A percentile compares a stretch with the other conserved stretches of the same genome.
These are phyloP conservation scores for Reutealis trisperma DNA, from an alignment of 345 rosid species.

Conservation along the genomic window DNA sequence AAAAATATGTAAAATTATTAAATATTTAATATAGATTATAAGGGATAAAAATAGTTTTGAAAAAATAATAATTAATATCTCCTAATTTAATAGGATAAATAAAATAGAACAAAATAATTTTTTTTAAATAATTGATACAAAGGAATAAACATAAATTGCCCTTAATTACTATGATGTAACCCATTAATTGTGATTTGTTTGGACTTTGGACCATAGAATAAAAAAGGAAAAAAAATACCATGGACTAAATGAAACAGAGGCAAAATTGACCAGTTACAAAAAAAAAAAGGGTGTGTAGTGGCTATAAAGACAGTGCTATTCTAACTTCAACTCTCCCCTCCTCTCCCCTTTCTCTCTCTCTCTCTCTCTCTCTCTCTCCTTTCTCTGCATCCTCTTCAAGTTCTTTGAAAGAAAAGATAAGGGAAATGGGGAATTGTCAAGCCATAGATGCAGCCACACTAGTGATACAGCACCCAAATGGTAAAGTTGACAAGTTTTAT, in stretches of 20 bases:
- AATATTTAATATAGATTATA: too few species aligned
- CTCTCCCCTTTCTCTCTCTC: background rate
- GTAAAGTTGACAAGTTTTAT: conserved; percentile 62
- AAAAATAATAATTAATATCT: too few species aligned
- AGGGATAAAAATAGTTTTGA: too few species aligned
- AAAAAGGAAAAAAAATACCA: background rate
- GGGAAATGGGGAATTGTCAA: conserved; percentile 88
- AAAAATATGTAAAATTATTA: too few species aligned
- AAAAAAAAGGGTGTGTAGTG: conserved; percentile 27
- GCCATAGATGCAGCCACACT: conserved; percentile 79
- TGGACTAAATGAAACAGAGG: background rate
- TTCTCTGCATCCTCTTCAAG: background rate
- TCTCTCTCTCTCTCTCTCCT: background rate
- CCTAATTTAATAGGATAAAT: too few species aligned
- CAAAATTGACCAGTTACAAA: background rate
- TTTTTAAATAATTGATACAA: too few species aligned
- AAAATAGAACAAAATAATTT: too few species aligned
- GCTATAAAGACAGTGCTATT: conserved; percentile 44
- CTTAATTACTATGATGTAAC: background rate
- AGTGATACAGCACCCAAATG: conserved; percentile 75
- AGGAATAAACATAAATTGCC: background rate
- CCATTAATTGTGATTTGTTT: background rate
- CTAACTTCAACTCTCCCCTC: background rate
- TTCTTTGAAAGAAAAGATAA: background rate
- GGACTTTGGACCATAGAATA: conserved; percentile 4